phyloP scores from a whole-genome alignment of 192 early-diverging fungal genomes.

The Phycomyces nitens region DNA sequence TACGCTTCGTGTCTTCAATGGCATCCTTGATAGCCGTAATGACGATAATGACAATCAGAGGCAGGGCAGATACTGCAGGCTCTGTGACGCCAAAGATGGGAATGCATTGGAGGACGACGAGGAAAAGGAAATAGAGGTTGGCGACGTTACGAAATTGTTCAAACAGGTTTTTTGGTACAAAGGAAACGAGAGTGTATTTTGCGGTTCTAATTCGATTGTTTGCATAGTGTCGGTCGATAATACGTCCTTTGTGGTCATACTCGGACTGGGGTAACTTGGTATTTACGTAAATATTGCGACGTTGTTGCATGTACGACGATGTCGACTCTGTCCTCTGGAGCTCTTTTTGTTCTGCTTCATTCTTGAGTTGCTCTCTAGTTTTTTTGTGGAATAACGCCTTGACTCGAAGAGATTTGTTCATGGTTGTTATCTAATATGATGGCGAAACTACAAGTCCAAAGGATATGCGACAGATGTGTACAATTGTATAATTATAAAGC shows the following conservation, averaged over 20 bases:
- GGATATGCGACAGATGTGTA: no score
- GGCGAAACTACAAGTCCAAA: no score
- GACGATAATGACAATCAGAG: slow-evolving; percentile 74
- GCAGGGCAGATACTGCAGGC: slow-evolving; percentile 75
- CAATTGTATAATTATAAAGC: no score
- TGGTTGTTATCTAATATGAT: not conserved
- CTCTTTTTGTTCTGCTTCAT: slow-evolving; percentile 4
- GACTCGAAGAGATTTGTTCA: slow-evolving; percentile 2
- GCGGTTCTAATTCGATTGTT: slow-evolving; percentile 82
- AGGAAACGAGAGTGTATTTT: slow-evolving; percentile 88
- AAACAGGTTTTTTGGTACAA: slow-evolving; percentile 93
- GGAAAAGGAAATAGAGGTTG: slow-evolving; percentile 91
- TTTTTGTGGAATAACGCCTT: slow-evolving; percentile 8
- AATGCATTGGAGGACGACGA: slow-evolving; percentile 79
- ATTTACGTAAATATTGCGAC: slow-evolving; percentile 41
- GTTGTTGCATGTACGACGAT: slow-evolving; percentile 30
- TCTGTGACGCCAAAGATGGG: slow-evolving; percentile 58
- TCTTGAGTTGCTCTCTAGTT: slow-evolving; percentile 3
- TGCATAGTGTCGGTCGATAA: slow-evolving; percentile 35
- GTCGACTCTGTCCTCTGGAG: slow-evolving; percentile 29
- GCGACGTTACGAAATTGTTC: slow-evolving; percentile 96
- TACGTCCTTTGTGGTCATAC: slow-evolving; percentile 25
- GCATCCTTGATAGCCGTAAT: slow-evolving; percentile 87
- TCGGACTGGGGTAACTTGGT: slow-evolving; percentile 19
- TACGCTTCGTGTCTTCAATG: slow-evolving; percentile 88